phyloP scores from a whole-genome alignment of 306 rosid genomes.

The Gleditsia sinensis region DNA sequence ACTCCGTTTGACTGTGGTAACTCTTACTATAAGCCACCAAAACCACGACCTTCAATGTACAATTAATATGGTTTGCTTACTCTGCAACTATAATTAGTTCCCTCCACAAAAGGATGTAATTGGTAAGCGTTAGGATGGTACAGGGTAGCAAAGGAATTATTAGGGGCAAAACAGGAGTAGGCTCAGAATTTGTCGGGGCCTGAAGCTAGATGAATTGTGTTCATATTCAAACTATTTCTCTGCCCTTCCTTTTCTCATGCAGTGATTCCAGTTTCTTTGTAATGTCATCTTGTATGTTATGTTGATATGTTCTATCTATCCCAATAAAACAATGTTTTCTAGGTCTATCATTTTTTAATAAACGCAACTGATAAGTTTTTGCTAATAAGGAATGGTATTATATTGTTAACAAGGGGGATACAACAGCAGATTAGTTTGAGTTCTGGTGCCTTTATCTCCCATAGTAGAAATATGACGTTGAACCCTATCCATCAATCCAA shows the following conservation, averaged over 20 bases:
- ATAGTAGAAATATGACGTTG: too few species aligned
- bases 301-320: too few species aligned
- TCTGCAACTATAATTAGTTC: constrained; percentile 34
- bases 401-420: too few species aligned
- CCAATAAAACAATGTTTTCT: too few species aligned
- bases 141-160: constrained; percentile 27
- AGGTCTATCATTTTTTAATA: too few species aligned
- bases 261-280: too few species aligned
- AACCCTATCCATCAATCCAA: too few species aligned
- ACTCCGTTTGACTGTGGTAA: constrained; percentile 76
- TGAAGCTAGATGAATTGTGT: constrained; percentile 31
- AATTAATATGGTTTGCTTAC: constrained; percentile 46
- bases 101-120: constrained; percentile 35
- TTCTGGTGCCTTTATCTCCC: too few species aligned
- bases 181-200: constrained; percentile 31
- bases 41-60: constrained; percentile 61
- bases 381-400: too few species aligned
- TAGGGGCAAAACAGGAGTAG: constrained; percentile 30
- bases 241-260: constrained; percentile 26
- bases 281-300: too few species aligned
- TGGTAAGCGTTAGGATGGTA: constrained; percentile 42
- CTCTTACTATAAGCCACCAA: constrained; percentile 75
- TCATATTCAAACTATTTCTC: constrained; percentile 20
- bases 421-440: too few species aligned
- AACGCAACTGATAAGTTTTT: too few species aligned